These are phyloP conservation scores for Guadua angustifolia DNA, from an alignment of 176 grass and related monocot genomes.

Conservation along the genomic window DNA sequence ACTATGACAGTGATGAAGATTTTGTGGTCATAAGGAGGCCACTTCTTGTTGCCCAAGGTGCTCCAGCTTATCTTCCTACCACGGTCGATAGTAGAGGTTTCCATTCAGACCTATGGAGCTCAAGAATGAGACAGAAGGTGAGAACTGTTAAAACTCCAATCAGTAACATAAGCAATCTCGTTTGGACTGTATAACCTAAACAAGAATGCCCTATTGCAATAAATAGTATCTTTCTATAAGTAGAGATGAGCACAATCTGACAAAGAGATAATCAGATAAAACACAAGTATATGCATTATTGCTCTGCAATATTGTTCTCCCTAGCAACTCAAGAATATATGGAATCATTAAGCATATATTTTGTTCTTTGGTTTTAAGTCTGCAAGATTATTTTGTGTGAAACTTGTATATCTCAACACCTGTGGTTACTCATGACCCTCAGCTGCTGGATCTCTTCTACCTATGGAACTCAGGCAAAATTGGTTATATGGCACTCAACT, in stretches of 20 bases:
- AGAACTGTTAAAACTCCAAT: background rate
- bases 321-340: background rate
- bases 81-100: constrained; percentile 47
- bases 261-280: background rate
- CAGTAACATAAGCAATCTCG: background rate
- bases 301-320: background rate
- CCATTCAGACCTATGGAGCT: constrained; percentile 73
- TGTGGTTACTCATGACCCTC: background rate
- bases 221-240: background rate
- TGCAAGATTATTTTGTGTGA: background rate
- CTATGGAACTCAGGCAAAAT: background rate
- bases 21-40: constrained; percentile 86
- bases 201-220: background rate
- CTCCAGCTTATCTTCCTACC: constrained; percentile 58
- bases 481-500: no score
- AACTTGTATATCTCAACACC: background rate
- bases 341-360: background rate
- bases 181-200: background rate
- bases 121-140: constrained; percentile 90
- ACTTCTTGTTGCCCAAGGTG: constrained; percentile 65
- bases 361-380: background rate
- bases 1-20: constrained; percentile 93
- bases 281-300: background rate
- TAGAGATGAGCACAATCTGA: background rate
- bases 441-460: background rate